Conservation (phyloP, 2,329 filamentous ascomycete genomes). For the Fusarium sp. region DNA sequence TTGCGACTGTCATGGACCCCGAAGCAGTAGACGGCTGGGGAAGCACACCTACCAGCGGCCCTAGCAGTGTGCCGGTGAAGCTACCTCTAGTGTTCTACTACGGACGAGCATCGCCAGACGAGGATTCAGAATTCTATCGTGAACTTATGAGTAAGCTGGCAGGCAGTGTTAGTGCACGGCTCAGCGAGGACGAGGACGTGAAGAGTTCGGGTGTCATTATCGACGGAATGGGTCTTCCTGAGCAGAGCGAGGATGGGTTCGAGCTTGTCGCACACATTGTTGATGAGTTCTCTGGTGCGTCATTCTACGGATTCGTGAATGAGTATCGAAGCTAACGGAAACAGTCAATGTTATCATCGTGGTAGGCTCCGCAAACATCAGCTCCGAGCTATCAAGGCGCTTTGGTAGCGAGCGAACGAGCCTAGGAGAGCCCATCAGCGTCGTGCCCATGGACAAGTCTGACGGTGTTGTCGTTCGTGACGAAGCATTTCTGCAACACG, state of each 20-base stretch:
- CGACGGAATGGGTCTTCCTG: constrained; percentile 82
- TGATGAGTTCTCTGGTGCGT: constrained; percentile 67
- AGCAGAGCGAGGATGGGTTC: constrained; percentile 75
- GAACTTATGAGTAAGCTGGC: constrained; percentile 83
- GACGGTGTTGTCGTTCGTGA: constrained; percentile 87
- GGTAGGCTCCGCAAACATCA: constrained; percentile 83
- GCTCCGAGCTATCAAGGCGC: constrained; percentile 79
- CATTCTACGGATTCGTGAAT: not conserved
- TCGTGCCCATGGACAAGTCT: constrained; percentile 87
- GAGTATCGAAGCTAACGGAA: constrained; percentile 59
- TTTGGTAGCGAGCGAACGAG: constrained; percentile 72
- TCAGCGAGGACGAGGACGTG: constrained; percentile 81
- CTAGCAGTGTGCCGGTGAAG: constrained; percentile 90
- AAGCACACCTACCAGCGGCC: constrained; percentile 90
- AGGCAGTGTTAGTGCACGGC: constrained; percentile 80
- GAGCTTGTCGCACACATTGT: constrained; percentile 86
- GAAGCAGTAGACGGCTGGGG: constrained; percentile 87
- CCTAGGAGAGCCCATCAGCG: constrained; percentile 77
- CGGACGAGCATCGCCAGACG: constrained; percentile 80
- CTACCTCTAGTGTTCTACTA: constrained; percentile 93
- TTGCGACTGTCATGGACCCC: constrained; percentile 89
- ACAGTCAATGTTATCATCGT: constrained; percentile 85
- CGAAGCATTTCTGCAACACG: constrained; percentile 79
- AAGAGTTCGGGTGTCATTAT: constrained; percentile 85
- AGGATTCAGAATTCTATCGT: constrained; percentile 80